Conservation (phyloP, 306 rosid genomes). For the Vigna mungo region DNA sequence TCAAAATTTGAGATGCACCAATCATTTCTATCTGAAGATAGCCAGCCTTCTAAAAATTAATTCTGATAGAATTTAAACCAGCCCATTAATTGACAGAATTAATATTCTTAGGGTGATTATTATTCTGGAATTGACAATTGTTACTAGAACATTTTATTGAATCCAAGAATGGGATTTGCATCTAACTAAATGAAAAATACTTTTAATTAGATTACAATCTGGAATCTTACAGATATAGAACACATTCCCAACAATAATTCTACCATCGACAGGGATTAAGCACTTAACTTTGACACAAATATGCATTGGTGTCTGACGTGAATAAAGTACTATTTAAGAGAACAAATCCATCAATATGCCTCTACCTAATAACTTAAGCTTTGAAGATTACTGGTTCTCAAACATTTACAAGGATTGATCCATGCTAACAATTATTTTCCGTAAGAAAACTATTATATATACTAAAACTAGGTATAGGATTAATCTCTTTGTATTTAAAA, state of each 20-base stretch:
- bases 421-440: background rate
- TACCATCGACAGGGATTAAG: background rate
- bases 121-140: conserved; percentile 18
- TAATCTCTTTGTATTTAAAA: too few species aligned
- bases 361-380: background rate
- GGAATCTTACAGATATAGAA: conserved; percentile 15
- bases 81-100: background rate
- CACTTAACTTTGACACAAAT: background rate
- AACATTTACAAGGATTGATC: background rate
- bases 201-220: conserved; percentile 2
- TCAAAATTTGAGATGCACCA: background rate
- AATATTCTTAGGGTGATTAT: background rate
- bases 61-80: background rate
- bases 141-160: conserved; percentile 11
- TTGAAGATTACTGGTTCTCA: conserved; percentile 4
- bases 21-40: conserved; percentile 23
- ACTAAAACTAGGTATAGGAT: too few species aligned
- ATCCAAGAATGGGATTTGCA: conserved; percentile 5
- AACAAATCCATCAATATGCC: background rate
- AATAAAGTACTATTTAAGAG: background rate
- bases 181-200: background rate
- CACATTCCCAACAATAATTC: conserved; percentile 4
- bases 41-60: conserved; percentile 1
- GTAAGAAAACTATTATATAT: background rate
- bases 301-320: background rate